Evolutionary conservation across 768 basidiomycete species (phyloP).

Genomic region (Tylopilus vinaceipallidus): DNA sequence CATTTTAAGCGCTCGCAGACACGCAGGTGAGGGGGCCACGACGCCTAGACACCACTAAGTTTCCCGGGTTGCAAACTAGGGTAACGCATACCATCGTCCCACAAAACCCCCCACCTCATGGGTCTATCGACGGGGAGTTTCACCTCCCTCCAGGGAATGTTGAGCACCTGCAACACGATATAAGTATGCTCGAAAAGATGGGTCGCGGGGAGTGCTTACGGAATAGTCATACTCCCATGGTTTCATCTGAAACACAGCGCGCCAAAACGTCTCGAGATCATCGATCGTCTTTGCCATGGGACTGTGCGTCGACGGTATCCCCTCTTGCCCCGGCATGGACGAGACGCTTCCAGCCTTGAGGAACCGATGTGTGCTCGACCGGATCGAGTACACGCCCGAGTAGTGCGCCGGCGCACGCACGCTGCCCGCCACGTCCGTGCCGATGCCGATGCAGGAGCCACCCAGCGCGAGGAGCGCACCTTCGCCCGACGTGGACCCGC

Average conservation of each 20-base stretch:
- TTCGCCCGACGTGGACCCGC: constrained; percentile 73
- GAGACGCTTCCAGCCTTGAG: constrained; percentile 48
- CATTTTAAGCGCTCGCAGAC: constrained; percentile 48
- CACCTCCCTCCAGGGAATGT: constrained; percentile 39
- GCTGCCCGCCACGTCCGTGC: constrained; percentile 69
- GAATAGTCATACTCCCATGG: constrained; percentile 68
- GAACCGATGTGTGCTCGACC: constrained; percentile 57
- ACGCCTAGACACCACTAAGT: constrained; percentile 42
- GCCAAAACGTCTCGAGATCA: constrained; percentile 67
- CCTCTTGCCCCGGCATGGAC: constrained; percentile 55
- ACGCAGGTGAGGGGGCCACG: constrained; percentile 58
- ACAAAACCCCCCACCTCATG: constrained; percentile 61
- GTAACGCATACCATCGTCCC: constrained; percentile 52
- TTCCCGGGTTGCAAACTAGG: not conserved
- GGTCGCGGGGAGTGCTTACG: constrained; percentile 22
- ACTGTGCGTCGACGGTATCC: constrained; percentile 49
- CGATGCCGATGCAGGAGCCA: constrained; percentile 60
- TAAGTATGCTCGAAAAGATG: not conserved
- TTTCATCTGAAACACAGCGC: constrained; percentile 53
- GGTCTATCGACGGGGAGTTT: constrained; percentile 44
- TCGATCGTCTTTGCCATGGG: constrained; percentile 63
- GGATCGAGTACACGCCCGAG: constrained; percentile 61
- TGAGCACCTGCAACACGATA: constrained; percentile 24
- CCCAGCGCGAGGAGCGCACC: constrained; percentile 60
- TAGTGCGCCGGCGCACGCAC: constrained; percentile 67